These are phyloP conservation scores for Endocladia muricata DNA, from an alignment of 31 red algal genomes.

Conservation along the genomic window DNA sequence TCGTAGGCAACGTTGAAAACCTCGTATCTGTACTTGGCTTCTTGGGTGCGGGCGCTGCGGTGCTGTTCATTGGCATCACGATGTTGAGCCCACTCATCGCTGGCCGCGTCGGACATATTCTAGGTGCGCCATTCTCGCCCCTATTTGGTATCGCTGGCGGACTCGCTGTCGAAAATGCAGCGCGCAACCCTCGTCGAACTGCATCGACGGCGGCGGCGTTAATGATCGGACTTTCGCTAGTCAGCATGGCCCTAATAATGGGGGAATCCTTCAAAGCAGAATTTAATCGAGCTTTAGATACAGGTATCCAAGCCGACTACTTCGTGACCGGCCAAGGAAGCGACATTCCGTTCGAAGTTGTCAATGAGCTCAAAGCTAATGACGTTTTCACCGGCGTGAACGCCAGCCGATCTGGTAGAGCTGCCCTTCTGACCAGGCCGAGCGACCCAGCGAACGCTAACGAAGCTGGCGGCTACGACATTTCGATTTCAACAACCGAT, in stretches of 20 bases:
- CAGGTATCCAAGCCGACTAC: neutral
- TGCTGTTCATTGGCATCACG: neutral
- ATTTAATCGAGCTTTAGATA: slow-evolving; percentile 1
- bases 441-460: neutral
- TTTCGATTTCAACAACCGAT: neutral
- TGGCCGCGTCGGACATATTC: neutral
- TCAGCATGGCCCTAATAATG: neutral
- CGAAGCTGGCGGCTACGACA: neutral
- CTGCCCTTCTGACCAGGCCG: neutral
- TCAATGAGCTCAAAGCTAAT: neutral
- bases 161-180: neutral
- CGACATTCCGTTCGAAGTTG: neutral
- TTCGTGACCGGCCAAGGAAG: neutral
- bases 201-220: neutral
- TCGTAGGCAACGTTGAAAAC: neutral
- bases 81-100: neutral
- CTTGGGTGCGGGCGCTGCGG: neutral
- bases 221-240: neutral
- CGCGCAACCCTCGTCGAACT: slow-evolving; percentile 6
- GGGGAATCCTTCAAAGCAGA: neutral
- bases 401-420: neutral
- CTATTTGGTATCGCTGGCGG: neutral
- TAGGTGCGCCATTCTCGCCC: neutral
- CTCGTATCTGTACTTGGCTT: neutral
- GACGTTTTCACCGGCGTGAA: neutral